These are phyloP conservation scores for Phaseolus coccineus DNA, from an alignment of 331 rosid species.

Conservation along the genomic window DNA sequence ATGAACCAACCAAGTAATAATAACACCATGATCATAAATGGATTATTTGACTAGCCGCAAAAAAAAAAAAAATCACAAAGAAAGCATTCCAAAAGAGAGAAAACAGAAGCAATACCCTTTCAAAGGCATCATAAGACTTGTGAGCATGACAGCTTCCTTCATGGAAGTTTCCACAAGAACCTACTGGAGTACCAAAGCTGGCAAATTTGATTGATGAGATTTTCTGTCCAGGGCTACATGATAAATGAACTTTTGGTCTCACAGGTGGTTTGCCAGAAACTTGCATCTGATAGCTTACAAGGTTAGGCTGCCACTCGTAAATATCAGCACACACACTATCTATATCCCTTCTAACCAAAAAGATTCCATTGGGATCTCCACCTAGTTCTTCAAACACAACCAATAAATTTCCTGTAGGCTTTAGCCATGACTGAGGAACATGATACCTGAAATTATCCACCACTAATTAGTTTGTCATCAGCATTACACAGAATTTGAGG, in stretches of 20 bases:
- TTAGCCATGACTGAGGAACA: conserved; percentile 95
- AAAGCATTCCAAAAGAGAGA: background rate
- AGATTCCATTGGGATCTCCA: conserved; percentile 83
- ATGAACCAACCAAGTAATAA: conserved; percentile 34
- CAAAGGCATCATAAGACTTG: conserved; percentile 72
- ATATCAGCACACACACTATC: conserved; percentile 87
- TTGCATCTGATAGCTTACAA: conserved; percentile 66
- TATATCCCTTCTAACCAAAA: conserved; percentile 77
- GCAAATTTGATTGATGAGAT: conserved; percentile 91
- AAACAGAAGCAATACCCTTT: conserved; percentile 64
- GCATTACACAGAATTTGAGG: conserved; percentile 15
- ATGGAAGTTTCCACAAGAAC: conserved; percentile 81
- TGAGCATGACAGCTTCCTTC: conserved; percentile 90
- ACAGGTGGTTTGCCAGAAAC: conserved; percentile 67
- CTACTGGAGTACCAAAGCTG: conserved; percentile 90
- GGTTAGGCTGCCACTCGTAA: conserved; percentile 86
- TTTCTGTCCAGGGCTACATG: conserved; percentile 83
- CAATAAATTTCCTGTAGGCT: conserved; percentile 80
- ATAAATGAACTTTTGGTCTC: conserved; percentile 80
- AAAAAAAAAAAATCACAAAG: background rate
- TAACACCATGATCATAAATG: background rate
- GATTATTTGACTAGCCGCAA: background rate
- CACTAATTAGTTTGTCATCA: conserved; percentile 38
- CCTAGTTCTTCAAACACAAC: conserved; percentile 90
- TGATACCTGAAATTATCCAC: conserved; percentile 77